A percentile compares a stretch with the other conserved stretches of the same genome.
These are phyloP conservation scores for Dothideomycetidae sp. DNA, from an alignment of 2,329 filamentous ascomycete genomes.

Conservation along the genomic window DNA sequence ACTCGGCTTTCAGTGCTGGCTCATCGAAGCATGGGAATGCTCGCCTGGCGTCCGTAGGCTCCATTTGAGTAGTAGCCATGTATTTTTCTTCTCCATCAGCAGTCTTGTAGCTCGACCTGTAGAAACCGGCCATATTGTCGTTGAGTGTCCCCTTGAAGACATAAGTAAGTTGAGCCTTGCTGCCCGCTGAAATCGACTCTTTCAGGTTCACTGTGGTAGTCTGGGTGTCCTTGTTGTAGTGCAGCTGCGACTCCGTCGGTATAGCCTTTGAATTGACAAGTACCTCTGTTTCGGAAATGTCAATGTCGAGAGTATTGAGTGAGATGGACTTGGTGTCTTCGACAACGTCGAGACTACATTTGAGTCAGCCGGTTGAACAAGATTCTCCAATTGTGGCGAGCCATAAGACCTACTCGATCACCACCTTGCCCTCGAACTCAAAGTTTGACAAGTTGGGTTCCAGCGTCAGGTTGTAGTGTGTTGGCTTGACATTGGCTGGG, in stretches of 20 bases:
- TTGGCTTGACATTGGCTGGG: conserved; percentile 81
- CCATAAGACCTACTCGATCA: conserved; percentile 62
- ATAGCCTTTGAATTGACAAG: conserved; percentile 42
- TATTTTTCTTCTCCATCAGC: conserved; percentile 64
- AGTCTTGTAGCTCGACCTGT: conserved; percentile 84
- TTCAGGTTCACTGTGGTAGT: conserved; percentile 69
- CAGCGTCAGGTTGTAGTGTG: conserved; percentile 79
- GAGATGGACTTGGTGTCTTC: conserved; percentile 76
- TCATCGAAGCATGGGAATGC: conserved; percentile 98
- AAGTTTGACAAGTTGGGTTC: conserved; percentile 84
- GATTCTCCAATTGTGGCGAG: too few species aligned
- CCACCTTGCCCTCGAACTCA: conserved; percentile 70
- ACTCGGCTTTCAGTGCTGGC: conserved; percentile 82
- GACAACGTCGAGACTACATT: conserved; percentile 55
- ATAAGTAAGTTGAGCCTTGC: conserved; percentile 63
- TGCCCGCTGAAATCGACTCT: conserved; percentile 55
- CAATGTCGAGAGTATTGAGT: conserved; percentile 75
- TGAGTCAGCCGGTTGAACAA: conserved; percentile 12
- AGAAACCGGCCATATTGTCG: conserved; percentile 96
- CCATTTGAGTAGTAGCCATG: conserved; percentile 88
- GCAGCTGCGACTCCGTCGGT: conserved; percentile 50
- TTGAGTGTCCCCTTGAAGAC: conserved; percentile 70
- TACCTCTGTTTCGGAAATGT: conserved; percentile 62
- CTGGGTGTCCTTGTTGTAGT: conserved; percentile 66
- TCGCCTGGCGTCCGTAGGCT: conserved; percentile 84